phyloP scores from a whole-genome alignment of 805 yeast species.

The Debaryomyces hansenii region DNA sequence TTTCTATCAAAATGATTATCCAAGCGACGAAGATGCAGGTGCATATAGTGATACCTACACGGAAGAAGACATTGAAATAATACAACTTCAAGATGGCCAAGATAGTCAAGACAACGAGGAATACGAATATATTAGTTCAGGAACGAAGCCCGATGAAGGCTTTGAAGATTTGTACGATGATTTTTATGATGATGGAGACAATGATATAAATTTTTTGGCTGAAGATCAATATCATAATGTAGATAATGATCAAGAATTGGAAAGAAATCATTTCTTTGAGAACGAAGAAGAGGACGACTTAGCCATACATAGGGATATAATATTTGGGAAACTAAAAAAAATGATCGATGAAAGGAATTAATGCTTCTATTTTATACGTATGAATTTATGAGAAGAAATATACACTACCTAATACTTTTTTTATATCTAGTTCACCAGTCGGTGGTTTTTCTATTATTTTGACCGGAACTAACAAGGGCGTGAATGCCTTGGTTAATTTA shows the following conservation, averaged over 20 bases:
- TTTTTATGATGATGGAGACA: not conserved
- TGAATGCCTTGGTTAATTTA: slow-evolving; percentile 5
- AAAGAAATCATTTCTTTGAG: slow-evolving; percentile 56
- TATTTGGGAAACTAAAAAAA: slow-evolving; percentile 55
- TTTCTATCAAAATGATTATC: slow-evolving; percentile 89
- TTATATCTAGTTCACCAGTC: slow-evolving; percentile 33
- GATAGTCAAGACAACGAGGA: not conserved
- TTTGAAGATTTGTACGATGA: slow-evolving; percentile 4
- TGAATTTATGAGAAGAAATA: slow-evolving; percentile 35
- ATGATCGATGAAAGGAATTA: slow-evolving; percentile 47
- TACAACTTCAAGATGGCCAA: not conserved
- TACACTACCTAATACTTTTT: slow-evolving; percentile 28
- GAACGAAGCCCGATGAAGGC: not conserved
- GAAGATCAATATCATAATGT: slow-evolving; percentile 3
- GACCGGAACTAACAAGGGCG: slow-evolving; percentile 34
- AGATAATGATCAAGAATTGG: slow-evolving; percentile 15
- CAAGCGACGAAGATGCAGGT: slow-evolving; percentile 83
- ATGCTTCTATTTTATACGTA: slow-evolving; percentile 1
- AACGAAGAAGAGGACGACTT: slow-evolving; percentile 58
- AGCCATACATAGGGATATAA: slow-evolving; percentile 63
- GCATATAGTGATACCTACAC: slow-evolving; percentile 13
- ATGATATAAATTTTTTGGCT: slow-evolving; percentile 3
- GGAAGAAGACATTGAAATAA: not conserved
- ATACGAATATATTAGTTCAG: not conserved
- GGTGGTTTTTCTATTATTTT: slow-evolving; percentile 26